Evolutionary conservation across 2,329 filamentous ascomycete species (phyloP).

Genomic region (Xylariaceae sp.): DNA sequence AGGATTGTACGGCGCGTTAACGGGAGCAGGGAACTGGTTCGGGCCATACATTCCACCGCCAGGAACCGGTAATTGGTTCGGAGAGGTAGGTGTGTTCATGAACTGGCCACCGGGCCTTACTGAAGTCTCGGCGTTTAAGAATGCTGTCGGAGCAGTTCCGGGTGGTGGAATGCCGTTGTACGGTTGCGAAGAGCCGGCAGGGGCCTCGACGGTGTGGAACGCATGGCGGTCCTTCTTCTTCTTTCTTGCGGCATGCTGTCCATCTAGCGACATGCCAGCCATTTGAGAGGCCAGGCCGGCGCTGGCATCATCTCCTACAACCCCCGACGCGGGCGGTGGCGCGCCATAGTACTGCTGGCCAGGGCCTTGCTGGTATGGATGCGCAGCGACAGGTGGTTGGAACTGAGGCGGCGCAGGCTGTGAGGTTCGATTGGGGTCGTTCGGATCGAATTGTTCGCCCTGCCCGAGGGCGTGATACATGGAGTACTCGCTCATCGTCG

Average conservation of each 20-base stretch:
- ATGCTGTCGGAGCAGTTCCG: constrained; percentile 50
- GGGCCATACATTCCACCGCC: constrained; percentile 2
- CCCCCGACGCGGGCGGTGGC: constrained; percentile 30
- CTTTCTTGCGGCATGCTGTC: constrained; percentile 50
- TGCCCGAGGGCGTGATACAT: constrained; percentile 54
- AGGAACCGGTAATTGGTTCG: constrained; percentile 22
- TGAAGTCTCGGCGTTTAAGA: constrained; percentile 51
- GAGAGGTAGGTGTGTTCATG: constrained; percentile 34
- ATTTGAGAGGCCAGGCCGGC: constrained; percentile 64
- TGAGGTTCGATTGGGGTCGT: constrained; percentile 47
- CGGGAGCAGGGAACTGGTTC: constrained; percentile 59
- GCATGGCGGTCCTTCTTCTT: constrained; percentile 96
- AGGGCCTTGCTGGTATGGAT: constrained; percentile 47
- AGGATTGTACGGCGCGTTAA: constrained; percentile 48
- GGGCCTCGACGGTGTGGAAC: constrained; percentile 77
- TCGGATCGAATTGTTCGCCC: constrained; percentile 49
- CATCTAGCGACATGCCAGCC: constrained; percentile 66
- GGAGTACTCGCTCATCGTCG: constrained; percentile 49
- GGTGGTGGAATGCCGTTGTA: constrained; percentile 63
- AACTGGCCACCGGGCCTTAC: constrained; percentile 43
- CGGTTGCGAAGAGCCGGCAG: constrained; percentile 59
- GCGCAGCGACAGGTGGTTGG: constrained; percentile 48
- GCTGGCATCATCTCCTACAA: constrained; percentile 39
- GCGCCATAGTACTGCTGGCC: constrained; percentile 39
- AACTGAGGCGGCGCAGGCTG: constrained; percentile 52